Percentiles rank a stretch among this genome's conserved stretches.
phyloP scores from a whole-genome alignment of 345 rosid species.

The Salix caprea region DNA sequence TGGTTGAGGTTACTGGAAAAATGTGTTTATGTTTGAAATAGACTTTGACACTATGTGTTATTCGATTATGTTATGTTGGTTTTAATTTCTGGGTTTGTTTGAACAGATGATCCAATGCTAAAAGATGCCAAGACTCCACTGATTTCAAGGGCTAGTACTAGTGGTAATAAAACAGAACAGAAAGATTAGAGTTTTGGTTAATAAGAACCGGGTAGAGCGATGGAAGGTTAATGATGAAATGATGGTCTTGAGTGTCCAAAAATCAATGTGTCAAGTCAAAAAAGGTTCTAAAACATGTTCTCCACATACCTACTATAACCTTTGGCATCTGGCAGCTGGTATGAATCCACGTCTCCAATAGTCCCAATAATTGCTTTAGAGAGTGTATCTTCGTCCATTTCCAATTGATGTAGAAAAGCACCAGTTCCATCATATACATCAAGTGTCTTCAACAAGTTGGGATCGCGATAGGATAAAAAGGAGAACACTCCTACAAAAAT shows the following conservation, averaged over 20 bases:
- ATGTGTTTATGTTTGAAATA: not conserved
- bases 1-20: not conserved
- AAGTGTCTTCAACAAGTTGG: constrained; percentile 85
- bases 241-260: not conserved
- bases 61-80: not conserved
- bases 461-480: constrained; percentile 86
- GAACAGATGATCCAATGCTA: constrained; percentile 63
- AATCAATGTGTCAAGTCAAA: not conserved
- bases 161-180: constrained; percentile 16
- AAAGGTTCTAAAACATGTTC: not conserved
- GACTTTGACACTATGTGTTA: not conserved
- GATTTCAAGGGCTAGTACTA: constrained; percentile 37
- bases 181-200: constrained; percentile 29
- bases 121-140: constrained; percentile 54
- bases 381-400: constrained; percentile 79
- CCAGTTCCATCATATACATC: constrained; percentile 82
- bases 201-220: constrained; percentile 48
- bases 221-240: constrained; percentile 24
- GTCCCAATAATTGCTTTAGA: constrained; percentile 95
- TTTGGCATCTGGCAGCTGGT: constrained; percentile 97
- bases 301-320: constrained; percentile 84
- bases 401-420: constrained; percentile 72
- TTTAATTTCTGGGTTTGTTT: constrained; percentile 1
- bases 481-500: constrained; percentile 63
- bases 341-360: constrained; percentile 87